A percentile compares a stretch with the other conserved stretches of the same genome.
These are phyloP conservation scores for Sicyos edulis DNA, from an alignment of 306 rosid species.

Conservation along the genomic window DNA sequence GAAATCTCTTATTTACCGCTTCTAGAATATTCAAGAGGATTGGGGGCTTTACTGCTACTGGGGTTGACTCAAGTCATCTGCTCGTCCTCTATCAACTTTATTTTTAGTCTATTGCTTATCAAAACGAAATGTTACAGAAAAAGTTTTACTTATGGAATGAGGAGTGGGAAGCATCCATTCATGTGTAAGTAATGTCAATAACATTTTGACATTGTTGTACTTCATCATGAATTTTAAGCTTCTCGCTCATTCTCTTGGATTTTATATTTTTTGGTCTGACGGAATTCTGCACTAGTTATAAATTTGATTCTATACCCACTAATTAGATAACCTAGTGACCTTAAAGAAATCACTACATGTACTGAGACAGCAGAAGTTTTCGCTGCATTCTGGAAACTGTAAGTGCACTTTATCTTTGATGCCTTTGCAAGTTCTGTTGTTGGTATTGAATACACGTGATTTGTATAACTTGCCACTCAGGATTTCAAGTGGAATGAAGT, in stretches of 20 bases:
- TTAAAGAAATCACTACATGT: background rate
- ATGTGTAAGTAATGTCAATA: background rate
- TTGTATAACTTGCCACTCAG: background rate
- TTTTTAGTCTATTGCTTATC: background rate
- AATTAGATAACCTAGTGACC: background rate
- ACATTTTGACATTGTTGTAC: background rate
- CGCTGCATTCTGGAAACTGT: conserved; percentile 2
- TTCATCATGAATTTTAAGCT: background rate
- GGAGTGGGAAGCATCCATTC: background rate
- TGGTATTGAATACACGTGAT: background rate
- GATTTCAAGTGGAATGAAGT: background rate
- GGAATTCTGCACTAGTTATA: background rate
- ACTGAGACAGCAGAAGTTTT: background rate
- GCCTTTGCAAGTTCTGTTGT: background rate
- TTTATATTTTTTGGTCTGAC: background rate
- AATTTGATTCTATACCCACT: background rate
- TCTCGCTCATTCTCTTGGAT: background rate
- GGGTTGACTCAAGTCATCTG: background rate
- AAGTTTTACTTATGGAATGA: background rate
- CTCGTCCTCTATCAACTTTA: background rate
- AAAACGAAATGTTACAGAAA: background rate
- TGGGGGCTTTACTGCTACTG: too few relatives aligned
- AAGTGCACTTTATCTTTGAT: background rate
- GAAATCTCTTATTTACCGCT: too few relatives aligned
- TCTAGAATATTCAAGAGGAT: too few relatives aligned